These are phyloP conservation scores for Citrullus mucosospermus DNA, from an alignment of 306 rosid species.

Conservation along the genomic window DNA sequence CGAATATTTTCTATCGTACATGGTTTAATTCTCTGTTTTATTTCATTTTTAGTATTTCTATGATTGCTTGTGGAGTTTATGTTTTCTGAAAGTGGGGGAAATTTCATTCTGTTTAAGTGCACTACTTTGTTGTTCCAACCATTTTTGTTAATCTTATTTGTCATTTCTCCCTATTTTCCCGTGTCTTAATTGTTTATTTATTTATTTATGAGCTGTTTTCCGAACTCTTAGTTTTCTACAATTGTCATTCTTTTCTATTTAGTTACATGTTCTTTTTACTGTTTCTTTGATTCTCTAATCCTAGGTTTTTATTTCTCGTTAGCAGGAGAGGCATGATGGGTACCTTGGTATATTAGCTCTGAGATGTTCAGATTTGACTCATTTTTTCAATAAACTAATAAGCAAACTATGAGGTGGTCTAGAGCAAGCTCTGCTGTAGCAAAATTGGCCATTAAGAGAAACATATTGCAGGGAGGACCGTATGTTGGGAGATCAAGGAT, in stretches of 20 bases:
- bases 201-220: too few relatives aligned
- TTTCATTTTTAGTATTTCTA: not conserved
- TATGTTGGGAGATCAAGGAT: slow-evolving; percentile 38
- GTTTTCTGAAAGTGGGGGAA: not conserved
- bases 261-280: not conserved
- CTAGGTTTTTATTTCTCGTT: not conserved
- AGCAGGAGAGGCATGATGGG: not conserved
- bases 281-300: not conserved
- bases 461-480: slow-evolving; percentile 39
- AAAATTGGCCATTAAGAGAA: slow-evolving; percentile 46
- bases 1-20: too few relatives aligned
- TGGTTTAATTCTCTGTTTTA: not conserved
- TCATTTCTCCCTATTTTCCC: not conserved
- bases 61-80: not conserved
- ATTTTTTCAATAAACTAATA: not conserved
- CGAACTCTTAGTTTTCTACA: not conserved
- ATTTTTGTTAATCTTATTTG: not conserved
- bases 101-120: not conserved
- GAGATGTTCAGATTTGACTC: not conserved
- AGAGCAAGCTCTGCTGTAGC: slow-evolving; percentile 63
- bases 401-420: slow-evolving; percentile 58
- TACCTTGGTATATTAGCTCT: not conserved
- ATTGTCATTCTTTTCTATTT: not conserved
- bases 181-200: not conserved
- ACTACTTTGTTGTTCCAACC: not conserved